Base-by-base conservation (phyloP, 169 alveolate species). In the Theileria sp. region DNA sequence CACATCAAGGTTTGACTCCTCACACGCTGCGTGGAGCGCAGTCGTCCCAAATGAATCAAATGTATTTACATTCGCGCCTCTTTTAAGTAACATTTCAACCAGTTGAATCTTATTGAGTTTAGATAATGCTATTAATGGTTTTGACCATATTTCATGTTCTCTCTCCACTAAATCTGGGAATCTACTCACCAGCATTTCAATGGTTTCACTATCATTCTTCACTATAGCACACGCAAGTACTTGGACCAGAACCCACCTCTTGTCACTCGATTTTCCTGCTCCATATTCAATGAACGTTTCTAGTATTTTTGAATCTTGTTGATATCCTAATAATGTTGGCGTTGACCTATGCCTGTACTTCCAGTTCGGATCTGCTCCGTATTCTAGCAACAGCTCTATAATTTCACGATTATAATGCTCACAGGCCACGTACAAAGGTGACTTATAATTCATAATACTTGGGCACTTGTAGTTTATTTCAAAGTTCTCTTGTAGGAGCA, bases 351-450 rank as follows among this genome's bases (percentile, higher is more conserved):
- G 88, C 67, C 92, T 92, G 80, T 88, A 91, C 60, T 88, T 78
- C 95, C 96, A 94, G 73, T 93, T 94, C 28, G 96, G 92, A 72
- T 94, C 93, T 26, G 96, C 96, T 23, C 96, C 95, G 44, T 87
- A 85, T 75, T 93, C 92, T 73, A 94, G 86, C 23, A 92, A 66
- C 75, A 93, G 69, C 34, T 88, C 87, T 25, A 94, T 92, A 60
- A 88, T 87, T 75, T 88, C 95, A 44, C 85, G 77, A 38, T 86
- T 83, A 66, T 88, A 87, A 68, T 79, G 85, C 78, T 93, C 96
- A 75, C 97, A 94, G 10, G 97, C 97, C 23, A 94, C 78, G 77
- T 91, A 93, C n/a, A 94, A 80, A n/a, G 97, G 96, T 30, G 96
- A 93, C 74, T 93, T 94, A 82, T 90, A 94, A 36, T 87, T 84